Evolutionary conservation across 192 early-diverging fungal genomes (phyloP), one percentile per base, ranked within the genome.

Genomic region (Backusella sp.): DNA sequence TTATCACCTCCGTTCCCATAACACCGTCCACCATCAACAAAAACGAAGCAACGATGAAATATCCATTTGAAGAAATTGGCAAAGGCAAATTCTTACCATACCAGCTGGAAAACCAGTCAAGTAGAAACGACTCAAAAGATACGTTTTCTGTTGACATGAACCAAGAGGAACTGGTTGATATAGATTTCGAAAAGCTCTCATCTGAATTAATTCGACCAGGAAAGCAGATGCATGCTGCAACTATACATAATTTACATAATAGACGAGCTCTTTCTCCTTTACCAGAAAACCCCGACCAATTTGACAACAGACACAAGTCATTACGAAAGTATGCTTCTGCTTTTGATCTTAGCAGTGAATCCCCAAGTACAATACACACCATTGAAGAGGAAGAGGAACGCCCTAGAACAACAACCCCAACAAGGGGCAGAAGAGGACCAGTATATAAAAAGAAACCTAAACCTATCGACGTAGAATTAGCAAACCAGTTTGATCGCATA

Each of bases 401-500:
- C 23, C 66, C 68, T 35, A 53, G 52, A 70, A 76, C 62, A 66
- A 72, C 70, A 30, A 70, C 76, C 12, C 68, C 76, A 14, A 72
- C 56, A 39, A 72, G 30, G 26, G n/a, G 30, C 17, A 49, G 32
- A 66, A 39, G 56, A 8, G 17, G 39, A 1, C 66, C 15, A 5
- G 7, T 19, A 8, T 49, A 30, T 3, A 53, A 66, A 34, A 71
- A 53, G 30, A 19, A 66, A 28, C 36, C 68, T 23, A 66, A 30
- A 23, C 77, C 77, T n/a, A 73, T 78, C 23, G 70, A 78, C 53
- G 35, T 73, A 17, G 77, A 78, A 32, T 66, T 78, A 30, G 77
- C 77, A 46, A 78, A 78, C 35, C 36, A 70, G 21, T 23, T 23
- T 53, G 53, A 73, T 7, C 28, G n/a, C 3, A 36, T 52, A 17